These are phyloP conservation scores for Schwanniomyces pseudopolymorphus DNA, from an alignment of 805 yeast species.

Conservation along the genomic window DNA sequence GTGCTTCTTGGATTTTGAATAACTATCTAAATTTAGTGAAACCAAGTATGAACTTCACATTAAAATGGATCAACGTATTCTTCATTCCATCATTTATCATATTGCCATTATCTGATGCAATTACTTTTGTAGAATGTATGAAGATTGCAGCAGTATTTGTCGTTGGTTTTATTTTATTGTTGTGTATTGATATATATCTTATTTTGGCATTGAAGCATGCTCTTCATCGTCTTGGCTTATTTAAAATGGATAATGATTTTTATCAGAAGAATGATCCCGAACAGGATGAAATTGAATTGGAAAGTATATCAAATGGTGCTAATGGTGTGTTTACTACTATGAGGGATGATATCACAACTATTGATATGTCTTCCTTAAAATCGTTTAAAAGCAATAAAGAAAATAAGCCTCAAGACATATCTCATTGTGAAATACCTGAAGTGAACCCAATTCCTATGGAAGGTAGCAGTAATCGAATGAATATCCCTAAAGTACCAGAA, in stretches of 20 bases:
- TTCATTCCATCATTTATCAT: constrained; percentile 78
- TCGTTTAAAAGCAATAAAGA: constrained; percentile 14
- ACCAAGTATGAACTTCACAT: constrained; percentile 65
- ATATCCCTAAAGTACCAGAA: constrained; percentile 12
- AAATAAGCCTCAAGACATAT: neutral
- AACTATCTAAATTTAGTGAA: constrained; percentile 42
- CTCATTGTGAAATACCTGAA: no score
- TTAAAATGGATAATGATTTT: constrained; percentile 3
- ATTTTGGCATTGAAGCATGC: constrained; percentile 27
- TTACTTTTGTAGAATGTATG: constrained; percentile 65
- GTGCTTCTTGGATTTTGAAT: constrained; percentile 21
- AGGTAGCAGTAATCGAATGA: neutral
- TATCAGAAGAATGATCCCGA: constrained; percentile 8
- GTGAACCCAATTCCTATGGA: constrained; percentile 3
- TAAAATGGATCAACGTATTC: constrained; percentile 76
- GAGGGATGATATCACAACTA: constrained; percentile 40
- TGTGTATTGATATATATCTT: constrained; percentile 45
- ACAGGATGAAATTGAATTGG: constrained; percentile 16
- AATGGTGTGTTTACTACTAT: constrained; percentile 19
- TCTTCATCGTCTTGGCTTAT: constrained; percentile 10
- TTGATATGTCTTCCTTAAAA: constrained; percentile 24
- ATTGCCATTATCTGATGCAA: constrained; percentile 64
- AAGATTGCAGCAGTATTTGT: constrained; percentile 74
- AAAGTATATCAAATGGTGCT: constrained; percentile 7
- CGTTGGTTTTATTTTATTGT: constrained; percentile 54